Evolutionary conservation across 139 green algal species (phyloP).

Genomic region (Chlorella sp.): DNA sequence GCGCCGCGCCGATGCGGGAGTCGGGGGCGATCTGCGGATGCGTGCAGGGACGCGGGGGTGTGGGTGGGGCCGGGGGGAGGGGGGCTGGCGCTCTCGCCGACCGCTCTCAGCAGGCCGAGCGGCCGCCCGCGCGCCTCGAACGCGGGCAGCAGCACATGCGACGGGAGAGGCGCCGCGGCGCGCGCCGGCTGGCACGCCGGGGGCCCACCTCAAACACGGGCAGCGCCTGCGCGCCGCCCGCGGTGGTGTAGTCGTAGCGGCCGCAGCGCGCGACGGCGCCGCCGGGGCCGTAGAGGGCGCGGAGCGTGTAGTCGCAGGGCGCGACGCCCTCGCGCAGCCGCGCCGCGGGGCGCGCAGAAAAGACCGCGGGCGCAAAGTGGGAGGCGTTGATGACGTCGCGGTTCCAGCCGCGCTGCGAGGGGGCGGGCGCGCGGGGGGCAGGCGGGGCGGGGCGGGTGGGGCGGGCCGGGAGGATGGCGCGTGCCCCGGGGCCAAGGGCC

Average conservation of each 20-base stretch:
- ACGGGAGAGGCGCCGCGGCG: too few species aligned
- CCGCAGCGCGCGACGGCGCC: neutral
- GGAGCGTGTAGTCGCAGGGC: neutral
- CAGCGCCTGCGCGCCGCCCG: neutral
- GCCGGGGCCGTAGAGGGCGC: neutral
- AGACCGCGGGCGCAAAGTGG: neutral
- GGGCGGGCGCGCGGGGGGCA: too few species aligned
- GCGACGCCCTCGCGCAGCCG: neutral
- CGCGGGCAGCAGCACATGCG: neutral
- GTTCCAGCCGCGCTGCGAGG: slow-evolving; percentile 3
- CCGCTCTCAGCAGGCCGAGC: neutral
- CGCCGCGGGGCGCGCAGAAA: neutral
- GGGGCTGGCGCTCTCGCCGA: too few species aligned
- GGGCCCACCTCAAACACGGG: slow-evolving; percentile 15
- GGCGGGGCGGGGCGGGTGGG: too few species aligned
- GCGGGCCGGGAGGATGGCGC: too few species aligned
- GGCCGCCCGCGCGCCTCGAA: neutral
- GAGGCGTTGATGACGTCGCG: neutral
- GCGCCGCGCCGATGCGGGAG: neutral
- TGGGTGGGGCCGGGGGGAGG: neutral
- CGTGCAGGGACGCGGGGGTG: neutral
- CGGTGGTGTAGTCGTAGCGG: neutral
- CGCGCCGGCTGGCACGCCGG: too few species aligned
- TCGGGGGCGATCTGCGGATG: neutral
- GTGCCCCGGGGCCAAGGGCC: too few species aligned